Evolutionary conservation across 2,329 filamentous ascomycete species (phyloP).

Genomic region (Pseudogymnoascus pannorum): DNA sequence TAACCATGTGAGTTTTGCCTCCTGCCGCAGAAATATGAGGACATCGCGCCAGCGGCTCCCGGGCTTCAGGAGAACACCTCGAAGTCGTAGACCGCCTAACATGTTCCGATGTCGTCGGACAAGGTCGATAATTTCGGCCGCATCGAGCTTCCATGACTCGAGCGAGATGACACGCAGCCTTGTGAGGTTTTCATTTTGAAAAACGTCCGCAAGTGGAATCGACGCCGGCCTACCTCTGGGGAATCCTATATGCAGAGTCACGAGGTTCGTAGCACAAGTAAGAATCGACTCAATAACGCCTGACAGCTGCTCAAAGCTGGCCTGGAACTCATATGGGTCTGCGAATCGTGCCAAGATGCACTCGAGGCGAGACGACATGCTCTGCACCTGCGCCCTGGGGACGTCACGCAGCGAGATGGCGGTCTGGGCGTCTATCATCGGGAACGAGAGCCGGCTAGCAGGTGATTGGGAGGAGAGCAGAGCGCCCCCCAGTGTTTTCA

Average conservation of each 20-base stretch:
- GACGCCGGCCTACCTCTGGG: conserved; percentile 48
- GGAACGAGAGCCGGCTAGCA: conserved; percentile 53
- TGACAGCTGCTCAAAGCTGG: conserved; percentile 50
- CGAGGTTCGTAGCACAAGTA: conserved; percentile 49
- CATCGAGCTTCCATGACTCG: conserved; percentile 54
- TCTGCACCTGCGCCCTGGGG: conserved; percentile 40
- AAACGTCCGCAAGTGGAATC: conserved; percentile 51
- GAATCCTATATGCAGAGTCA: conserved; percentile 58
- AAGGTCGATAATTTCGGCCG: conserved; percentile 52
- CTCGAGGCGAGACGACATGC: conserved; percentile 48
- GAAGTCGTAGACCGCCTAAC: conserved; percentile 51
- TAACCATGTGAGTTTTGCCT: conserved; percentile 51
- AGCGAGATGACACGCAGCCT: conserved; percentile 57
- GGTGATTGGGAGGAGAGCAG: conserved; percentile 48
- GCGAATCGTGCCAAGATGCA: conserved; percentile 58
- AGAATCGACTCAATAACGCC: conserved; percentile 51
- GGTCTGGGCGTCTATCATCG: conserved; percentile 54
- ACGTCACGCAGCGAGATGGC: conserved; percentile 43
- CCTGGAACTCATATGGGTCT: conserved; percentile 43
- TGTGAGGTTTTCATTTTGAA: conserved; percentile 55
- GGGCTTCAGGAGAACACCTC: conserved; percentile 53
- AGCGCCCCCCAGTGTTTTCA: conserved; percentile 50
- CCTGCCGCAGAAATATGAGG: conserved; percentile 45
- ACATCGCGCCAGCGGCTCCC: conserved; percentile 56
- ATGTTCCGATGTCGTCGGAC: conserved; percentile 47